These are phyloP conservation scores for Talaromyces liani DNA, from an alignment of 495 filamentous ascomycete species.

Conservation along the genomic window DNA sequence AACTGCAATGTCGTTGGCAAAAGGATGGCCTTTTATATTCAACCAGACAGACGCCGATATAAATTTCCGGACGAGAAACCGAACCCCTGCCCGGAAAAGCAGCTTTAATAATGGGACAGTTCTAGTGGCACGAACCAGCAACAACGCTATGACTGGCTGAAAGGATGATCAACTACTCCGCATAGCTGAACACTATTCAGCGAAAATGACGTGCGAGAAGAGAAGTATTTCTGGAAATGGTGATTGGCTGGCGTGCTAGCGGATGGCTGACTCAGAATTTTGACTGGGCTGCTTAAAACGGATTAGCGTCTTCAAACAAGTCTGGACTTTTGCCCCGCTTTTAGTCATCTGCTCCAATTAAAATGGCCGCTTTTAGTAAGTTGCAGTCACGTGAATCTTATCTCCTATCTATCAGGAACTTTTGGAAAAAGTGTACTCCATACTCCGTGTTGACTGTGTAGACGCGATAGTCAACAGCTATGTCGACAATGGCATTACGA, in stretches of 20 bases:
- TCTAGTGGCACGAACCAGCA: not conserved
- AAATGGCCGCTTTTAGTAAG: not conserved
- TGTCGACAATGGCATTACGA: conserved; percentile 28
- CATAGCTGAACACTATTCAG: no score
- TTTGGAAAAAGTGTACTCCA: not conserved
- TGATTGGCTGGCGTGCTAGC: not conserved
- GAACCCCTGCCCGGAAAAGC: no score
- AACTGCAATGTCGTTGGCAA: no score
- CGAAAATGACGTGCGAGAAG: not conserved
- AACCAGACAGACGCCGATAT: not conserved
- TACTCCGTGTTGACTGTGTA: not conserved
- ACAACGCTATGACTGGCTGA: not conserved
- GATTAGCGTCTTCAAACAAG: not conserved
- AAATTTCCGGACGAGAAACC: not conserved
- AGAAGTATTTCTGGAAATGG: not conserved
- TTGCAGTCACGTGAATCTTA: not conserved
- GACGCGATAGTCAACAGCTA: not conserved
- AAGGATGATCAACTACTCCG: not conserved
- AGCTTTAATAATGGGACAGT: not conserved
- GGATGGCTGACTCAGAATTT: no score
- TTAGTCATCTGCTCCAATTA: not conserved
- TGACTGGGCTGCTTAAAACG: not conserved
- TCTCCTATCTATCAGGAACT: not conserved
- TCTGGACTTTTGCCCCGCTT: not conserved
- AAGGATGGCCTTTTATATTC: not conserved